phyloP scores from a whole-genome alignment of 1,284 basidiomycete genomes.

The Moesziomyces aphidis region DNA sequence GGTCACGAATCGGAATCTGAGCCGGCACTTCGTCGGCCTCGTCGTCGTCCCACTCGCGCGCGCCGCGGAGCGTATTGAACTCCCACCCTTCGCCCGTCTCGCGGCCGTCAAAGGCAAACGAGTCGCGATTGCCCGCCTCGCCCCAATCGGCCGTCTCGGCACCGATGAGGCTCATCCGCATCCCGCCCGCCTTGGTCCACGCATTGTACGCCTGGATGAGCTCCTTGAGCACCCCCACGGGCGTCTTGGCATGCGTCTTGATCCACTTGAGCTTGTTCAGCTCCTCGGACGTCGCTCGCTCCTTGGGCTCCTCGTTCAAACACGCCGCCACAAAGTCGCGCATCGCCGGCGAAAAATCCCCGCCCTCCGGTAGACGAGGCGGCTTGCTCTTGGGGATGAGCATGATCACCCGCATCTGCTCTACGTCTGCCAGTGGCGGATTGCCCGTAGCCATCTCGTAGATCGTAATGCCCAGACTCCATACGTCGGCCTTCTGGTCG shows the following conservation, averaged over 20 bases:
- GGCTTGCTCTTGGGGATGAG: constrained; percentile 89
- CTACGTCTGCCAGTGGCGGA: constrained; percentile 66
- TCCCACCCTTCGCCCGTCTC: constrained; percentile 59
- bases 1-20: constrained; percentile 46
- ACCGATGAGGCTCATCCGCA: constrained; percentile 78
- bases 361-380: constrained; percentile 81
- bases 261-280: constrained; percentile 93
- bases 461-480: constrained; percentile 55
- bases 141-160: constrained; percentile 52
- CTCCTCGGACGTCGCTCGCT: constrained; percentile 91
- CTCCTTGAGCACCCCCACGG: constrained; percentile 78
- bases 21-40: constrained; percentile 17
- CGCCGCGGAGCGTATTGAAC: constrained; percentile 42
- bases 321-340: constrained; percentile 88
- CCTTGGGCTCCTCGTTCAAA: constrained; percentile 81
- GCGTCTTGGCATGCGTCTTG: constrained; percentile 78
- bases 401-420: constrained; percentile 88
- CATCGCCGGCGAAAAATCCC: constrained; percentile 82
- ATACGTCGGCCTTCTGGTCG: constrained; percentile 57
- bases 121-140: constrained; percentile 50
- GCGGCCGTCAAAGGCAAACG: constrained; percentile 54
- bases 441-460: constrained; percentile 59
- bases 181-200: constrained; percentile 83
- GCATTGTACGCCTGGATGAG: constrained; percentile 80
- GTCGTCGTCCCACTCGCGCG: constrained; percentile 35